Evolutionary conservation across 768 basidiomycete genomes (phyloP), one percentile per base, ranked within the genome.

Genomic region (Amanita subjunquillea): DNA sequence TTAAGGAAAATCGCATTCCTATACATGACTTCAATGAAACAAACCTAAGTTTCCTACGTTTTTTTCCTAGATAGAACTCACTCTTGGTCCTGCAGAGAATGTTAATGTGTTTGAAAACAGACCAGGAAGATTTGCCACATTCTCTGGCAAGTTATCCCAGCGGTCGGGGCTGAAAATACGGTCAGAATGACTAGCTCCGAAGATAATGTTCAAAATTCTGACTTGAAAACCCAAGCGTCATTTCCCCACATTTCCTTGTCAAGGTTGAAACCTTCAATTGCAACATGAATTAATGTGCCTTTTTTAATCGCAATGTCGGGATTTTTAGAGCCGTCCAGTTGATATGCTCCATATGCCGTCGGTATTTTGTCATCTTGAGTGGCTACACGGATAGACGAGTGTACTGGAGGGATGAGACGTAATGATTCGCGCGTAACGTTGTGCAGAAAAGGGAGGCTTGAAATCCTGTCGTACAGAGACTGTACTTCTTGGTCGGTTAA

Each of bases 211-310:
- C 1, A 39, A 37, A 4, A 39, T 80, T 58, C 62, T n/a, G 40
- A 91, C 90, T 80, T 75, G 65, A 91, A 93, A 25, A 80, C 74
- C 87, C 86, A 89, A 30, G 84, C 87, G 61, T 87, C 80, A 23
- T 78, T 71, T 4, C 91, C 91, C 87, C 90, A 92, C 25, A 91
- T 73, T 15, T 67, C 76, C 52, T 80, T 82, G 62, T 90, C 86
- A 25, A 89, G 67, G 62, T 89, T 90, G 68, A 91, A 81, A 2
- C 79, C 87, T 58, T 91, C 88, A 8, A 91, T 67, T 0, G 90
- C 82, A 4, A 91, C 74, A 63, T 91, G 87, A 5, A 92, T 78
- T 40, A 85, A 78, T 41, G 77, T 82, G 5, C 87, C 90, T 58
- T 86, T 86, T 2, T 71, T 72, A 47, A 91, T 69, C 9, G 64